These are phyloP conservation scores for Puccinia triticina DNA, from an alignment of 1,284 basidiomycete genomes.

Conservation along the genomic window DNA sequence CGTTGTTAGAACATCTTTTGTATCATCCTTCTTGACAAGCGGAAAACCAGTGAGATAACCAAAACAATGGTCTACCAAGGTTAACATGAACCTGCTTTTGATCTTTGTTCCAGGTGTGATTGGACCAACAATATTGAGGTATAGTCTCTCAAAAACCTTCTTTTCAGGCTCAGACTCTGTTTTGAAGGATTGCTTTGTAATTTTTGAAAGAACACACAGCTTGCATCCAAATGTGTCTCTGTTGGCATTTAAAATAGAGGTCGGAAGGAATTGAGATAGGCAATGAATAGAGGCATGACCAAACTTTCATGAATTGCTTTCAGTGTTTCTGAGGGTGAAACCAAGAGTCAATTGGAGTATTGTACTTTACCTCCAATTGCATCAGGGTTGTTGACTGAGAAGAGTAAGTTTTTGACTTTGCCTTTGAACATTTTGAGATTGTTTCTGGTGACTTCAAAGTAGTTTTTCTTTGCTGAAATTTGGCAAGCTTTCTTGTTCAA, in stretches of 20 bases:
- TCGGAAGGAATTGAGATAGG: neutral
- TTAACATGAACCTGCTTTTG: neutral
- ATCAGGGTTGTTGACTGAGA: too few species aligned
- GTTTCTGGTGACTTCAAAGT: neutral
- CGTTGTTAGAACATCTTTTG: too few species aligned
- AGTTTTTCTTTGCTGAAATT: too few species aligned
- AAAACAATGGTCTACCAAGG: neutral
- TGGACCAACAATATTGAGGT: neutral
- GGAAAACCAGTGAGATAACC: neutral
- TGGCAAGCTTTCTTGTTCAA: neutral
- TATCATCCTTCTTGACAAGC: neutral
- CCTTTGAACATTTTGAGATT: neutral
- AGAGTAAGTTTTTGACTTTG: too few species aligned
- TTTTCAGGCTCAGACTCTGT: neutral
- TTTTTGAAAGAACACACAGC: neutral
- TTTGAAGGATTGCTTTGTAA: constrained; percentile 1
- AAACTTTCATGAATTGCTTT: neutral
- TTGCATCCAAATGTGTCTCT: neutral
- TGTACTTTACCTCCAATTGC: neutral
- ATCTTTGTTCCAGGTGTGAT: neutral
- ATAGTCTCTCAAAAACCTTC: neutral
- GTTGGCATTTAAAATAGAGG: neutral
- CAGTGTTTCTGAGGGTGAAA: neutral
- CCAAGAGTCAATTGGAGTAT: neutral
- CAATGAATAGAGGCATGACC: neutral